A percentile compares a stretch with the other conserved stretches of the same genome.
Conservation (phyloP, 176 grass and related monocot genomes). For the Carex myosuroides region DNA sequence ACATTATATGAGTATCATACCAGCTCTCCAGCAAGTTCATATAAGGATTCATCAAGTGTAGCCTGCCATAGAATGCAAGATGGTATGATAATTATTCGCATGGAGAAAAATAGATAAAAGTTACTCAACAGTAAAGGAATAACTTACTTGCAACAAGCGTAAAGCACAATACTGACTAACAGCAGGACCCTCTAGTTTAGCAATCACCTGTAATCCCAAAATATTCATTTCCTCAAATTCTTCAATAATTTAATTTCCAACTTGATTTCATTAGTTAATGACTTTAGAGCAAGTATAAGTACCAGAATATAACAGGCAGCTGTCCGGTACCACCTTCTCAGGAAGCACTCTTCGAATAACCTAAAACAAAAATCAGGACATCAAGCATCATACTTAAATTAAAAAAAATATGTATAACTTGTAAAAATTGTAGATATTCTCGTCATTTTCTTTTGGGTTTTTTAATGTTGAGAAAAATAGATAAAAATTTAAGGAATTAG, state of each 20-base stretch:
- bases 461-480: background rate
- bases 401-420: background rate
- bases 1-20: constrained; percentile 48
- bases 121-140: constrained; percentile 21
- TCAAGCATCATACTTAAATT: constrained; percentile 5
- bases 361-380: constrained; percentile 31
- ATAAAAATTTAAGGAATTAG: constrained; percentile 3
- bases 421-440: background rate
- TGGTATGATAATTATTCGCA: constrained; percentile 22
- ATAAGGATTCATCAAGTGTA: constrained; percentile 93
- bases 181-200: constrained; percentile 91
- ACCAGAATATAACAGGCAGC: constrained; percentile 99
- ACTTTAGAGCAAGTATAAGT: constrained; percentile 4
- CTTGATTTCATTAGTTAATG: constrained; percentile 1
- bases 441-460: background rate
- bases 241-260: background rate
- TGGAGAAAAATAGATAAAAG: constrained; percentile 2
- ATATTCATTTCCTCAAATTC: constrained; percentile 15
- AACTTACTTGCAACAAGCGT: constrained; percentile 77
- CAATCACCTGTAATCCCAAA: constrained; percentile 74
- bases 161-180: constrained; percentile 94
- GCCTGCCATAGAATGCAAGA: constrained; percentile 43
- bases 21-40: constrained; percentile 88
- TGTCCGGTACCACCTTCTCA: constrained; percentile 93
- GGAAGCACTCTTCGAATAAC: constrained; percentile 99